Base-by-base conservation (phyloP, 1,139 yeast genomes). In the Protomyces pachydermus region DNA sequence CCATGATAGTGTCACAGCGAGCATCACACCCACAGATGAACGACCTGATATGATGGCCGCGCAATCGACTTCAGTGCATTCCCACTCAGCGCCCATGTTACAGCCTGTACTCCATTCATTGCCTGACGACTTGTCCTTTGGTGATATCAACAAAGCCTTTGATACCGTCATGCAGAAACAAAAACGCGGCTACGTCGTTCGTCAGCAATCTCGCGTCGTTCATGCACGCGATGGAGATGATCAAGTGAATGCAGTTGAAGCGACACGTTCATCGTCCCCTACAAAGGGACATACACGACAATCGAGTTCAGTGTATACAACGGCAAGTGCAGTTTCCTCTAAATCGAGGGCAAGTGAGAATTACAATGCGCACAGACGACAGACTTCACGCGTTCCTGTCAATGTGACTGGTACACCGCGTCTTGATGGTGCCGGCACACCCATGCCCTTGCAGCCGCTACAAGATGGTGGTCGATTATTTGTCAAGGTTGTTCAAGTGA, bases 131-230 rank as follows among this genome's bases (percentile, higher is more conserved):
- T 35, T 54, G 54, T 56, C 62, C 10, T 60, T 64, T 28, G 56
- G 50, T 14, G 66, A 64, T 20, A 56, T 64, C 39, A 55, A 50
- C 54, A 57, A 34, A 42, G 64, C 58, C 25, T 54, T 60, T 23
- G 64, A 60, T 16, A 37, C 57, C 10, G 64, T 60, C 46, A 54
- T 60, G 58, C 58, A 60, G 32, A 60, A 60, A 38, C 64, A 54
- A 45, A 53, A 62, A 52, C 61, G 55, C 25, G 65, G 65, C 16
- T 65, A 65, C 34, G 55, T 65, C 32, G 56, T 65, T 18, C 51
- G 66, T 46, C 66, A 65, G 32, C 61, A 65, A 37, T 28, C 65
- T 20, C 35, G 63, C 38, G 39, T 65, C n/a, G 65, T 65, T n/a
- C 66, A 65, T 45, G 66, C 66, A 14, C 50, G 38, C 8, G 35